Evolutionary conservation across 495 filamentous ascomycete genomes (phyloP), one percentile per base, ranked within the genome.

Genomic region (Schizothecium vesticola): DNA sequence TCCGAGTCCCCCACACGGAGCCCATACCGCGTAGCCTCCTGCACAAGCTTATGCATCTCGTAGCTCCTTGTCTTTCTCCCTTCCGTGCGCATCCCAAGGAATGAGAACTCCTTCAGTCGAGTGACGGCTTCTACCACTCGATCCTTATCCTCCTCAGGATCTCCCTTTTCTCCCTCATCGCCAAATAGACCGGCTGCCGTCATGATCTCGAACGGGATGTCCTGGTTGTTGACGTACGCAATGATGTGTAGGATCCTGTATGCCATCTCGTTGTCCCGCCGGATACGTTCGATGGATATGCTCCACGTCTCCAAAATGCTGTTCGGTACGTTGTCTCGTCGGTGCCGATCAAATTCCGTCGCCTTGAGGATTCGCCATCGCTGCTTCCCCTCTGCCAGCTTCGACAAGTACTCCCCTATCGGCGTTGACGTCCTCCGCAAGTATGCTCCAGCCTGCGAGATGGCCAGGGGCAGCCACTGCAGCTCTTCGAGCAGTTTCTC

Each of bases 401-500:
- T 69, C 11, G 59, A 71, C 59, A 70, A 59, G 64, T 74, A 74
- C 22, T 69, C 61, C 11, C 63, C 21, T 10, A 71, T 70, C 22
- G 72, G 59, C 26, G 61, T 71, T 29, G 72, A 66, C 23, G 67
- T 78, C 31, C 74, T 67, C 25, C 70, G 59, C 63, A 74, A 72
- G 65, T 74, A 74, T 64, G 73, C 72, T 24, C 70, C 72, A 3
- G 76, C 72, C 43, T 77, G 75, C 8, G 72, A 68, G 33, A 78
- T 63, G 3, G 75, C 76, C 26, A 78, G 67, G 12, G 75, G 74
- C 19, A 78, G 71, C 62, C 57, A 67, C 19, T 69, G 67, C 25
- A 76, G 68, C 57, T 73, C 71, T 11, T 56, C 36, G 29, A 78
- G 70, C 9, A 78, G 66, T 58, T 25, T 31, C 29, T n/a, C 25